A percentile compares a stretch with the other conserved stretches of the same genome.
Conservation (phyloP, 2,329 filamentous ascomycete genomes). For the Mycocentrospora acerina region DNA sequence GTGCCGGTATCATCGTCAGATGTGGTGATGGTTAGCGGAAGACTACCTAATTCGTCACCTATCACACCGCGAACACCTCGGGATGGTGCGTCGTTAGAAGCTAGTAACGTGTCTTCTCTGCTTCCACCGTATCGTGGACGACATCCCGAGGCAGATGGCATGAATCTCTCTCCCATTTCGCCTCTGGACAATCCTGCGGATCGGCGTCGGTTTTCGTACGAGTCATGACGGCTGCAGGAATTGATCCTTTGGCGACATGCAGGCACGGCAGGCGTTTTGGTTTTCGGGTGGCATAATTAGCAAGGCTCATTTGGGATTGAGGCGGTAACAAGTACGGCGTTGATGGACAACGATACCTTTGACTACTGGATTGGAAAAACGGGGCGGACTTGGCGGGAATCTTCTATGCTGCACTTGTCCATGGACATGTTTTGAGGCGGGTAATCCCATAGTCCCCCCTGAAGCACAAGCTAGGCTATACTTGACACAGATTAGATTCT, state of each 20-base stretch:
- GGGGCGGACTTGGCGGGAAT: too few species aligned
- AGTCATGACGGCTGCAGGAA: constrained; percentile 32
- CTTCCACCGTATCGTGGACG: constrained; percentile 24
- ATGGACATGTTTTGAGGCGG: too few species aligned
- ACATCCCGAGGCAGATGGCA: constrained; percentile 26
- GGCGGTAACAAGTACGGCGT: constrained; percentile 11
- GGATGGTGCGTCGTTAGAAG: constrained; percentile 36
- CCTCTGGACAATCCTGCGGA: constrained; percentile 34
- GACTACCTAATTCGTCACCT: constrained; percentile 28
- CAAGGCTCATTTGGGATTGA: neutral
- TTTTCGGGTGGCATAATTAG: constrained; percentile 3
- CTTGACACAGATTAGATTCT: too few species aligned
- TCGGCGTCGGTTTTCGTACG: constrained; percentile 43
- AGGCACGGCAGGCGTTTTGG: constrained; percentile 2
- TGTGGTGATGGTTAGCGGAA: constrained; percentile 30
- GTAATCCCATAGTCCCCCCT: too few species aligned
- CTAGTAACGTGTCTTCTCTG: constrained; percentile 34
- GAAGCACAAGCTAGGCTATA: too few species aligned
- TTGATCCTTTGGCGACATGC: constrained; percentile 9
- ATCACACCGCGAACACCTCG: constrained; percentile 34
- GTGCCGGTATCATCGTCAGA: constrained; percentile 28
- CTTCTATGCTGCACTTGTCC: too few species aligned
- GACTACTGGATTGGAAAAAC: constrained; percentile 5
- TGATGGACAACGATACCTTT: constrained; percentile 13
- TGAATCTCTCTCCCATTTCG: constrained; percentile 37